phyloP scores from a whole-genome alignment of 768 basidiomycete species.

The Pholiota microspora region DNA sequence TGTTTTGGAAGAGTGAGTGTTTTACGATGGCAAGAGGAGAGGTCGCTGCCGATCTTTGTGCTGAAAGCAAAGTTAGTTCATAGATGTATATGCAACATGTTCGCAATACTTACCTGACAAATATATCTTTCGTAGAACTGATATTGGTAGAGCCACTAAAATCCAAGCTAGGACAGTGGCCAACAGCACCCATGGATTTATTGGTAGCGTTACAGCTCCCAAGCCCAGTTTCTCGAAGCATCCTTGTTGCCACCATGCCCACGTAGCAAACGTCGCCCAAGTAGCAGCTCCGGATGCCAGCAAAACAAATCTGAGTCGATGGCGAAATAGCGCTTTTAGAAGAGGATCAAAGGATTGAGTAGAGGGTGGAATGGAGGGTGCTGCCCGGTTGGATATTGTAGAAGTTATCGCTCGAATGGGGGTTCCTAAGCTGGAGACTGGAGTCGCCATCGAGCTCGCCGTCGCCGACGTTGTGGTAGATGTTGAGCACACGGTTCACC shows the following conservation, averaged over 20 bases:
- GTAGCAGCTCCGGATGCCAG: conserved; percentile 46
- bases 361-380: conserved; percentile 56
- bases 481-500: neutral
- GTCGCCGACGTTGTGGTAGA: neutral
- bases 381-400: conserved; percentile 42
- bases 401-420: conserved; percentile 51
- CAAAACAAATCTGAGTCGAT: conserved; percentile 59
- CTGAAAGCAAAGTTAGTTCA: conserved; percentile 25
- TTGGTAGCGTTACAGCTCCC: conserved; percentile 32
- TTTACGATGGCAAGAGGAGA: conserved; percentile 53
- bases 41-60: conserved; percentile 42
- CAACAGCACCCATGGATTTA: conserved; percentile 43
- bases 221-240: conserved; percentile 28
- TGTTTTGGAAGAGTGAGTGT: conserved; percentile 42
- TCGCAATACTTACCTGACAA: conserved; percentile 48
- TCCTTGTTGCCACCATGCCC: conserved; percentile 45
- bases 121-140: conserved; percentile 56
- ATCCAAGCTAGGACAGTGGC: conserved; percentile 46
- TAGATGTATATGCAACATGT: neutral
- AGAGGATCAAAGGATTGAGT: conserved; percentile 63
- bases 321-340: conserved; percentile 58
- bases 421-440: conserved; percentile 22
- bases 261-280: conserved; percentile 38
- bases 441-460: conserved; percentile 23
- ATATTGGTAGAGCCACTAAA: conserved; percentile 51